A percentile compares a stretch with the other conserved stretches of the same genome.
Evolutionary conservation across 2,329 filamentous ascomycete genomes (phyloP).

Genomic region (Botrytis byssoidea): DNA sequence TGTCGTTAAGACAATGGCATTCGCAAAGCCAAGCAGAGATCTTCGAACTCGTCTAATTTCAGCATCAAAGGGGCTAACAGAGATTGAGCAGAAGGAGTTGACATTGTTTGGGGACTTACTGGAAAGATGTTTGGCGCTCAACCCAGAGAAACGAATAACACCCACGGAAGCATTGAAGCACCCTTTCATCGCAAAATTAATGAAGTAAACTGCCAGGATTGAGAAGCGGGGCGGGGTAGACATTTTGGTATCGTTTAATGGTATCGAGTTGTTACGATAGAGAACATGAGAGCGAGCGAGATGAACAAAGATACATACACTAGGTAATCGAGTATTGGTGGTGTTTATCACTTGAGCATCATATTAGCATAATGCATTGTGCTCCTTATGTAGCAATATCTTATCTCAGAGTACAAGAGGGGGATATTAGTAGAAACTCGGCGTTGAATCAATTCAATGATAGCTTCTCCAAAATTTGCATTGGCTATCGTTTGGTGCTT

Average conservation of each 20-base stretch:
- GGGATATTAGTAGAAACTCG: neutral
- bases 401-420: neutral
- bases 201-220: neutral
- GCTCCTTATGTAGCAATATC: neutral
- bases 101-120: slow-evolving; percentile 83
- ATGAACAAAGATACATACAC: neutral
- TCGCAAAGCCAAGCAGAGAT: slow-evolving; percentile 76
- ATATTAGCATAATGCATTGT: neutral
- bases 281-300: neutral
- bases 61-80: slow-evolving; percentile 70
- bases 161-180: slow-evolving; percentile 84
- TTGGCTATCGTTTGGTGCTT: neutral
- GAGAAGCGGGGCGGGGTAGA: neutral
- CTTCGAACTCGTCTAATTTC: slow-evolving; percentile 76
- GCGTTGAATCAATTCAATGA: neutral
- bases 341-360: neutral
- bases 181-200: slow-evolving; percentile 65
- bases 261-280: neutral
- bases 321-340: neutral
- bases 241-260: neutral
- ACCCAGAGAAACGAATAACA: slow-evolving; percentile 88
- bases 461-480: neutral
- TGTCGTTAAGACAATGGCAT: slow-evolving; percentile 63
- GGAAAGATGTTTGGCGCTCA: slow-evolving; percentile 82
- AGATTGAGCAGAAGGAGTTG: slow-evolving; percentile 73